phyloP scores from a whole-genome alignment of 2,329 filamentous ascomycete species.

The Penicillium frequentans region DNA sequence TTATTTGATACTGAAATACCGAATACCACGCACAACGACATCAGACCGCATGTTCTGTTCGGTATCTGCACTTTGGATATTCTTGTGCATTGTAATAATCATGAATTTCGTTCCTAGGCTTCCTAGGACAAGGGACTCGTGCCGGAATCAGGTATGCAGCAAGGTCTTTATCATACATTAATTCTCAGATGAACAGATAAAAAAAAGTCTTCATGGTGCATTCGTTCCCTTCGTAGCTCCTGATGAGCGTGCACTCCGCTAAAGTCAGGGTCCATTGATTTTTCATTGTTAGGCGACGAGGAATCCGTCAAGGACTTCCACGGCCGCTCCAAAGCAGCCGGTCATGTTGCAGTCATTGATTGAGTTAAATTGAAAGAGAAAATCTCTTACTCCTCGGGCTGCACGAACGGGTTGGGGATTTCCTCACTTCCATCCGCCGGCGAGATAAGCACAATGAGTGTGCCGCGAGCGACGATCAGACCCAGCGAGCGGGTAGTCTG shows the following conservation, averaged over 20 bases:
- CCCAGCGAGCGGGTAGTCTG: constrained; percentile 77
- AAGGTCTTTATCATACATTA: constrained; percentile 6
- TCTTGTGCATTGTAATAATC: background rate
- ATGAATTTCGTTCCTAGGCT: background rate
- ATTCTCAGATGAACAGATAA: constrained; percentile 5
- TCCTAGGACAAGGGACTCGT: background rate
- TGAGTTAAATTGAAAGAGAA: background rate
- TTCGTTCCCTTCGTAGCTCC: constrained; percentile 53
- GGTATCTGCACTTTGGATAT: background rate
- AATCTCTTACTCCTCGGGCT: constrained; percentile 61
- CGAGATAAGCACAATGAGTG: constrained; percentile 86
- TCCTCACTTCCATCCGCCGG: constrained; percentile 93
- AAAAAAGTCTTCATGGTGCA: constrained; percentile 67
- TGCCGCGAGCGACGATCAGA: constrained; percentile 85
- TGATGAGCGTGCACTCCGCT: constrained; percentile 12
- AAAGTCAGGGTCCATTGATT: constrained; percentile 9
- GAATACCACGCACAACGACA: background rate
- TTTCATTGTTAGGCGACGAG: background rate
- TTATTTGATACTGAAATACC: background rate
- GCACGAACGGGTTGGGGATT: constrained; percentile 89
- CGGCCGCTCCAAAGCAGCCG: background rate
- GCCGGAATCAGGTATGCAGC: background rate
- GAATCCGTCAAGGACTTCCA: background rate
- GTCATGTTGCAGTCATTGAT: background rate
- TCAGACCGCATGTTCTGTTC: background rate